Conservation (phyloP, 768 basidiomycete species). For the Hydnum rufescens region DNA sequence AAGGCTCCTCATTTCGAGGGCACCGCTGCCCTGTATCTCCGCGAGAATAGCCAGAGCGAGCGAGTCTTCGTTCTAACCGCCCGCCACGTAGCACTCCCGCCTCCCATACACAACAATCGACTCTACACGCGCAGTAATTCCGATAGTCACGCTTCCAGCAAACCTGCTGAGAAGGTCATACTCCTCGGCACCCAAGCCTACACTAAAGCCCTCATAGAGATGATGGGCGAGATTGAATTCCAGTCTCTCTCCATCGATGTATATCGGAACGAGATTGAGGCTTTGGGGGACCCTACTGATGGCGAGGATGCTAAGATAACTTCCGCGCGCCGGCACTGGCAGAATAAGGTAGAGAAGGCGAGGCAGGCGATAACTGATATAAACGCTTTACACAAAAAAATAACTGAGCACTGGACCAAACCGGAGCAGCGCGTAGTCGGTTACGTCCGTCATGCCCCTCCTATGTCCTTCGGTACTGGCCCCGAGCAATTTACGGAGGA, state of each 20-base stretch:
- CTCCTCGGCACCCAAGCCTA: constrained; percentile 17
- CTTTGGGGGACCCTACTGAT: constrained; percentile 12
- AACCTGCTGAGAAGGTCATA: constrained; percentile 18
- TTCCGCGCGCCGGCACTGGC: constrained; percentile 13
- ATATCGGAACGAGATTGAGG: constrained; percentile 12
- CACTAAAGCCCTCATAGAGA: constrained; percentile 15
- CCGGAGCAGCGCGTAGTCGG: background rate
- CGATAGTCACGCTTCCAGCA: no score
- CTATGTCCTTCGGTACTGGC: background rate
- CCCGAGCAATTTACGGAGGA: background rate
- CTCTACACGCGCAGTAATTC: constrained; percentile 10
- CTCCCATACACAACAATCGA: constrained; percentile 15
- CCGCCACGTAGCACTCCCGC: constrained; percentile 22
- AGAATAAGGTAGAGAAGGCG: constrained; percentile 11
- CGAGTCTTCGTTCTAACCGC: constrained; percentile 17
- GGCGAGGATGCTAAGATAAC: constrained; percentile 11
- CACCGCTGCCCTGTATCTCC: constrained; percentile 21
- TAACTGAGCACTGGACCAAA: background rate
- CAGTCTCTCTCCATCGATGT: constrained; percentile 10
- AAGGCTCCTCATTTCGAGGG: constrained; percentile 20
- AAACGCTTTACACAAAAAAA: constrained; percentile 8
- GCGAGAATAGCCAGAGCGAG: constrained; percentile 13
- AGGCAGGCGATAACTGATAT: constrained; percentile 13
- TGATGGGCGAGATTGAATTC: constrained; percentile 15
- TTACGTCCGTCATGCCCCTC: background rate